Conservation (phyloP, 2,329 filamentous ascomycete genomes). For the Talaromyces atroroseus region DNA sequence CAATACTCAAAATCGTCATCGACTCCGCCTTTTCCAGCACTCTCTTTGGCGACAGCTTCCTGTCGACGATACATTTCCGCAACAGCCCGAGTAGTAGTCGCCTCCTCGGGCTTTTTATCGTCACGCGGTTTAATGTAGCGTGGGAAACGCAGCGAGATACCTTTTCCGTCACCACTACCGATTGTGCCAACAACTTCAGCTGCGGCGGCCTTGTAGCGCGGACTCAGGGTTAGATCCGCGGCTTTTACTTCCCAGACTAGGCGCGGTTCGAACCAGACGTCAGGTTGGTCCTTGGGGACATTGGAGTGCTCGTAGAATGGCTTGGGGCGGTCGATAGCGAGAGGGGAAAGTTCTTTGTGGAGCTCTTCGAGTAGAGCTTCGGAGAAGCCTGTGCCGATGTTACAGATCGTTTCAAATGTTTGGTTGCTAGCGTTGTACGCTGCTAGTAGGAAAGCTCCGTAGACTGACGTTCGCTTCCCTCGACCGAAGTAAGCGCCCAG, state of each 20-base stretch:
- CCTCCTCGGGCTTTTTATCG: conserved; percentile 92
- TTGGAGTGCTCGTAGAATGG: conserved; percentile 87
- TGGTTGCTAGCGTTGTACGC: conserved; percentile 81
- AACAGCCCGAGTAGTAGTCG: conserved; percentile 76
- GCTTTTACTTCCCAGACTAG: conserved; percentile 98
- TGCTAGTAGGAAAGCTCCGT: conserved; percentile 90
- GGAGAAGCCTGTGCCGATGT: conserved; percentile 95
- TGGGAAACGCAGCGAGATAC: conserved; percentile 85
- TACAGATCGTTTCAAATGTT: conserved; percentile 91
- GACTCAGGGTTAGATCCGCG: conserved; percentile 86
- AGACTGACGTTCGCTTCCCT: conserved; percentile 92
- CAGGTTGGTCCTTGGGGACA: conserved; percentile 86
- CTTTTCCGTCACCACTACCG: conserved; percentile 57
- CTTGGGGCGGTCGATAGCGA: conserved; percentile 83
- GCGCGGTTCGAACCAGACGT: conserved; percentile 95
- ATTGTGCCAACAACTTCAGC: conserved; percentile 69
- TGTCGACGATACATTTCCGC: conserved; percentile 97
- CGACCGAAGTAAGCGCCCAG: conserved; percentile 90
- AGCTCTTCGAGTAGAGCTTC: conserved; percentile 90
- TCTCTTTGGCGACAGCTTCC: conserved; percentile 79
- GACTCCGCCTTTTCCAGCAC: conserved; percentile 77
- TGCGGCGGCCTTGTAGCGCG: conserved; percentile 85
- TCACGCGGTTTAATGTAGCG: conserved; percentile 87
- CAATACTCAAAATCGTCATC: conserved; percentile 99
- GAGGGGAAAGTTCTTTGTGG: conserved; percentile 66